Conservation (phyloP, 116 monocot genomes). For the Trichopus zeylanicus region DNA sequence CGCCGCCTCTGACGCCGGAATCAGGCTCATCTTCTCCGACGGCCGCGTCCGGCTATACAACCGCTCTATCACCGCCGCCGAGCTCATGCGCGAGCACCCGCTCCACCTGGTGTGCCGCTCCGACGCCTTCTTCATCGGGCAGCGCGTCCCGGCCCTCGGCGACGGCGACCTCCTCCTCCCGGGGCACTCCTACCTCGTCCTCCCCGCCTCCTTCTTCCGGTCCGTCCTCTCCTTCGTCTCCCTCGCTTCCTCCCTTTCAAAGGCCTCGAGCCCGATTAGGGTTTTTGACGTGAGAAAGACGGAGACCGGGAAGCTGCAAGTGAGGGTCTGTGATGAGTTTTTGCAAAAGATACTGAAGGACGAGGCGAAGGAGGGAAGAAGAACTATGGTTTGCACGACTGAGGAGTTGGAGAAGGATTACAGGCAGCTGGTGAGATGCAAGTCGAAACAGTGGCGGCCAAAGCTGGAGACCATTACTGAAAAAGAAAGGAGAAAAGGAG, state of each 20-base stretch:
- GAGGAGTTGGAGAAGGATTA: conserved; percentile 57
- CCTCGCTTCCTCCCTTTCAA: background rate
- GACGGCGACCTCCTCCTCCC: conserved; percentile 30
- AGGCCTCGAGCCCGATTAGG: background rate
- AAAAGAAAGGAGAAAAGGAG: conserved; percentile 10
- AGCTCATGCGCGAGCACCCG: conserved; percentile 36
- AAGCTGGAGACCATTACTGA: conserved; percentile 44
- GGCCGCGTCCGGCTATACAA: conserved; percentile 28
- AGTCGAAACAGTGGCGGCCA: conserved; percentile 37
- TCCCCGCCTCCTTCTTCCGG: conserved; percentile 46
- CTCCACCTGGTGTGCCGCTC: conserved; percentile 46
- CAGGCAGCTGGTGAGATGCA: conserved; percentile 30
- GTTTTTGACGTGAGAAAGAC: conserved; percentile 41
- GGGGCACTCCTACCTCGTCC: conserved; percentile 52
- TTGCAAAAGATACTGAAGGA: conserved; percentile 1
- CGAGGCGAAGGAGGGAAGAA: background rate
- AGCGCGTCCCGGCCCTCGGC: conserved; percentile 37
- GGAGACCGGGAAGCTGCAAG: conserved; percentile 36
- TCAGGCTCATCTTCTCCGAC: conserved; percentile 23
- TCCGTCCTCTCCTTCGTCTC: conserved; percentile 6
- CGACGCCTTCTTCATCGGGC: conserved; percentile 47
- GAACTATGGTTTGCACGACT: conserved; percentile 32
- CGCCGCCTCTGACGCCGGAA: background rate
- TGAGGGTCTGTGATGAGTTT: conserved; percentile 36
- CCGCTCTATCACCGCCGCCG: conserved; percentile 19